phyloP scores from a whole-genome alignment of 495 filamentous ascomycete species.

The Penicillium atrosanguineum region DNA sequence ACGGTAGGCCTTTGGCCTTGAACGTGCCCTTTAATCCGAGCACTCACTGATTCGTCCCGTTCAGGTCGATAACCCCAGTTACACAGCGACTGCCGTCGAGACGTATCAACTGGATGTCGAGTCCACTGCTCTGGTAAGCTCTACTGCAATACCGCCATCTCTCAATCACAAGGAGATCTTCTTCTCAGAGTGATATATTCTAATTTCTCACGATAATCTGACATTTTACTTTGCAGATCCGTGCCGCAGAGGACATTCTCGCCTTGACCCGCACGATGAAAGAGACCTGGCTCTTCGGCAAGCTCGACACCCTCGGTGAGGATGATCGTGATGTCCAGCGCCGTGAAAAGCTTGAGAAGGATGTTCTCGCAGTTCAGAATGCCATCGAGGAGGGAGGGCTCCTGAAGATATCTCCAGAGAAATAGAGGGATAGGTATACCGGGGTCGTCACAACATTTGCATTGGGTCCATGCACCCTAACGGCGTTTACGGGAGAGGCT shows the following conservation, averaged over 20 bases:
- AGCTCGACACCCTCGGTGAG: conserved; percentile 61
- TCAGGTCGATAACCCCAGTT: conserved; percentile 38
- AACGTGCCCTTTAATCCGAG: not conserved
- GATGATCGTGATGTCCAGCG: conserved; percentile 40
- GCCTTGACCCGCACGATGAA: conserved; percentile 62
- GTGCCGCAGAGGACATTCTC: conserved; percentile 64
- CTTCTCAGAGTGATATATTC: not conserved
- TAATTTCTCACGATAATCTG: not conserved
- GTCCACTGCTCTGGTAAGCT: conserved; percentile 58
- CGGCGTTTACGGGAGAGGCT: not conserved
- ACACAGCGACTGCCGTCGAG: conserved; percentile 53
- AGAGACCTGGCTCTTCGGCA: conserved; percentile 73
- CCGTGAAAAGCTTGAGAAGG: conserved; percentile 48
- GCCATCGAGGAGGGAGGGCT: conserved; percentile 45
- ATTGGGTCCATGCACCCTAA: not conserved
- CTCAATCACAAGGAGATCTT: not conserved
- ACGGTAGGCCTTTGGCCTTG: conserved; percentile 37
- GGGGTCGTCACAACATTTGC: not conserved
- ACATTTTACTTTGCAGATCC: conserved; percentile 43
- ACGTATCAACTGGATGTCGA: conserved; percentile 64
- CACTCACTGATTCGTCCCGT: not conserved
- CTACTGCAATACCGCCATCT: not conserved
- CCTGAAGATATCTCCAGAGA: conserved; percentile 21
- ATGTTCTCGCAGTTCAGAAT: conserved; percentile 46
- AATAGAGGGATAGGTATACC: not conserved